Base-by-base conservation (phyloP, 495 filamentous ascomycete genomes). In the Penicillium coprophilum region DNA sequence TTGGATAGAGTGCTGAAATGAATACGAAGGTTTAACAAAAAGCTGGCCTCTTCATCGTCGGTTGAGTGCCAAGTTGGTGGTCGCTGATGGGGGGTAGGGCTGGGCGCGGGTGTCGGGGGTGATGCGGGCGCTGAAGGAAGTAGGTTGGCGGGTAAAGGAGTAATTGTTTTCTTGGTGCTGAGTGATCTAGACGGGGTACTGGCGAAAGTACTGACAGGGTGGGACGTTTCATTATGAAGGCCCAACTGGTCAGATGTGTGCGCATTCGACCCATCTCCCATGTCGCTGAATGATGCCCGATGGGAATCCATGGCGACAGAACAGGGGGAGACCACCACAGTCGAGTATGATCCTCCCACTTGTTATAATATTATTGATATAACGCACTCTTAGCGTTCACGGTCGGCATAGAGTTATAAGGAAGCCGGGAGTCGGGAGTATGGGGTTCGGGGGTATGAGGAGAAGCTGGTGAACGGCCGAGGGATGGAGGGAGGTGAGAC, bases 61-160 rank as follows among this genome's bases (percentile, higher is more conserved):
- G 75, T 66, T 13, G 80, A 75, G 61, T 74, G 82, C 82, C 85
- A 86, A 53, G 77, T 79, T n/a, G 80, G 79, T 6, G 77, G 73
- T 55, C 81, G 69, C 46, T 85, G 83, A 55, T 81, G 81, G 23
- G 85, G 85, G 5, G 84, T 86, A 10, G 85, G 85, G 68, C 82
- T 85, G 3, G 85, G 85, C 40, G 85, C 85, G 21, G 85, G 85
- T 13, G 85, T 88, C 30, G 85, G 85, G 60, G 85, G 85, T 23
- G 85, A 87, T 5, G 85, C 82, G 32, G 85, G 85, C 45, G 85
- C 84, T 12, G 85, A 87, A 11, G 84, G 85, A 8, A 86, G 75
- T 10, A 85, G 77, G 59, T 80, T 87, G 39, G 76, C 78, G 53
- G 85, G 83, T 54, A 83, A 77, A 32, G 77, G 60, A 41, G 81